A percentile compares a stretch with the other conserved stretches of the same genome.
phyloP scores from a whole-genome alignment of 192 early-diverging fungal species.

The Gaertneriomyces semiglobifer region DNA sequence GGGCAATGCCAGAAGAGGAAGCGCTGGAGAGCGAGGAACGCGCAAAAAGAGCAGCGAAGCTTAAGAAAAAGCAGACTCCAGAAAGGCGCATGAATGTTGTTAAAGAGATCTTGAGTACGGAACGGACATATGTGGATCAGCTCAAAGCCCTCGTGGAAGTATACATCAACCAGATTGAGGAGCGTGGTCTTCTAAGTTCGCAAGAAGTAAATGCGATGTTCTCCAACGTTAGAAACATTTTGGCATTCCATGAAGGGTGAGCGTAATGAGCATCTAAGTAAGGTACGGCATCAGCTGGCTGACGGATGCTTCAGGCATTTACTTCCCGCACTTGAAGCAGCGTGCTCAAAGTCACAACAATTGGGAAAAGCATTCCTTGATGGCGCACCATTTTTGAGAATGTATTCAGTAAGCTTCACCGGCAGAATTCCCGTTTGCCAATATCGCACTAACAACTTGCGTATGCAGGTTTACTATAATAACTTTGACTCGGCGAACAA shows the following conservation, averaged over 20 bases:
- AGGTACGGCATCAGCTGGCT: background rate
- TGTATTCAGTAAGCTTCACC: conserved; percentile 60
- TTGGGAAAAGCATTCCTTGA: conserved; percentile 77
- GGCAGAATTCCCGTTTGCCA: background rate
- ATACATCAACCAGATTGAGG: conserved; percentile 41
- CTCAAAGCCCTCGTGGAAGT: conserved; percentile 70
- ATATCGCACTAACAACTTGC: background rate
- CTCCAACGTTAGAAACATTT: conserved; percentile 76
- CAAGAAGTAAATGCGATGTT: conserved; percentile 50
- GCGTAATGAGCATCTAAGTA: background rate
- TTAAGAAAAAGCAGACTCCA: conserved; percentile 37
- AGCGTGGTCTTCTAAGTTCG: conserved; percentile 24
- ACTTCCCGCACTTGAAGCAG: conserved; percentile 26
- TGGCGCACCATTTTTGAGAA: conserved; percentile 71
- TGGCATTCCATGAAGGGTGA: conserved; percentile 63
- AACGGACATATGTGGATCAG: conserved; percentile 82
- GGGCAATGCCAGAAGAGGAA: background rate
- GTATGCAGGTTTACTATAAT: conserved; percentile 63
- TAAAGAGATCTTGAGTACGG: conserved; percentile 78
- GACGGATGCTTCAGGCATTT: conserved; percentile 18
- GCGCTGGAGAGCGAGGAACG: background rate
- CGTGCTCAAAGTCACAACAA: conserved; percentile 31
- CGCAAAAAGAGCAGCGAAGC: conserved; percentile 3
- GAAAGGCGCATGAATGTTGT: conserved; percentile 64
- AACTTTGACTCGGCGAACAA: conserved; percentile 75